Evolutionary conservation across 306 rosid genomes (phyloP).

Genomic region (Lithocarpus polystachyus): DNA sequence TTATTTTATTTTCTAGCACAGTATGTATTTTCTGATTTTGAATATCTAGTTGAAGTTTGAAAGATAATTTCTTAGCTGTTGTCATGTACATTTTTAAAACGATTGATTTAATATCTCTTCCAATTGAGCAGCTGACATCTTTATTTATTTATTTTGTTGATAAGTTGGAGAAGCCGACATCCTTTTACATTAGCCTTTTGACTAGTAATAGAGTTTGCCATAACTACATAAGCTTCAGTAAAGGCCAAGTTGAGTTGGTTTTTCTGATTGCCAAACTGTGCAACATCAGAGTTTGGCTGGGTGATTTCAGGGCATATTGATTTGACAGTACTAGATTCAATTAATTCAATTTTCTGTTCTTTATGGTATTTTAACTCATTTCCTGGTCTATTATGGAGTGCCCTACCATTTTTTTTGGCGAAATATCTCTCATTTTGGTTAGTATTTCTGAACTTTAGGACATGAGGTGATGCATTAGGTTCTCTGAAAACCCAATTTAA

Average conservation of each 20-base stretch:
- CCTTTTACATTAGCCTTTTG: neutral
- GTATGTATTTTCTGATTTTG: neutral
- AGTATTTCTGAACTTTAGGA: neutral
- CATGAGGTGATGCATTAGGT: neutral
- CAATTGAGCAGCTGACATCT: neutral
- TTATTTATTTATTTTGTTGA: neutral
- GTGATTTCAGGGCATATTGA: neutral
- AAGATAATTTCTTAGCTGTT: neutral
- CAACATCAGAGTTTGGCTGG: neutral
- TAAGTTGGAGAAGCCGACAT: neutral
- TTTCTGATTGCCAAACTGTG: neutral
- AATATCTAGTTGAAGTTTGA: neutral
- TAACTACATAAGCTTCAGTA: neutral
- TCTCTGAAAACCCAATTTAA: constrained; percentile 18
- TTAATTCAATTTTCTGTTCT: neutral
- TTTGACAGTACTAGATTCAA: neutral
- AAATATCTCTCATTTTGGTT: neutral
- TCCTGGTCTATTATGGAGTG: neutral
- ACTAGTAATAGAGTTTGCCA: too few species aligned
- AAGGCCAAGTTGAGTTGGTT: neutral
- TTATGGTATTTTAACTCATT: neutral
- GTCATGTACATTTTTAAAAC: neutral
- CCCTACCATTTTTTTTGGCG: neutral
- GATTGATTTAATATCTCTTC: neutral
- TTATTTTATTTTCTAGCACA: neutral